These are phyloP conservation scores for Nitzschia inconspicua DNA, from an alignment of 108 stramenopile genomes.

Conservation along the genomic window DNA sequence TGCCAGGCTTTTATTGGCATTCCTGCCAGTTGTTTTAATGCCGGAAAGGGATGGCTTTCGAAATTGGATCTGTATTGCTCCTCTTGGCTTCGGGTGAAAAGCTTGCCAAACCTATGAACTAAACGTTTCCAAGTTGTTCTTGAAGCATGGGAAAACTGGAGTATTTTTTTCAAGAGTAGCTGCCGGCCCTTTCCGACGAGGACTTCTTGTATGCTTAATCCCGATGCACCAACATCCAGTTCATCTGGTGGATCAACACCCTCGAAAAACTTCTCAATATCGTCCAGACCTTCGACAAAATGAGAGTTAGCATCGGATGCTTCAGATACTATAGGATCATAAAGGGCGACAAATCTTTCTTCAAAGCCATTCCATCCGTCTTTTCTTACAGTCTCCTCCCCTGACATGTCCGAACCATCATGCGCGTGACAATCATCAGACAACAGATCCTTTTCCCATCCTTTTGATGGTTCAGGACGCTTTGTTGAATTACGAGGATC, in stretches of 20 bases:
- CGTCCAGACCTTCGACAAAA: constrained; percentile 82
- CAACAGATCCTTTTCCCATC: constrained; percentile 3
- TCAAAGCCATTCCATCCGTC: background rate
- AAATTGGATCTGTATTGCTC: too few relatives aligned
- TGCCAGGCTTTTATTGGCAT: too few relatives aligned
- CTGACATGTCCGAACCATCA: background rate
- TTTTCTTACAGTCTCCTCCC: background rate
- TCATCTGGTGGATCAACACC: constrained; percentile 79
- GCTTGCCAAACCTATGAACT: too few relatives aligned
- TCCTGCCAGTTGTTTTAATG: too few relatives aligned
- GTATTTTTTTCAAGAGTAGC: constrained; percentile 51
- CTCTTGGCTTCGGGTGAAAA: too few relatives aligned
- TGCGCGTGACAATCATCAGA: background rate
- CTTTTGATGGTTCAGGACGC: background rate
- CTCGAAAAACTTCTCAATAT: constrained; percentile 80
- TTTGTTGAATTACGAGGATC: background rate
- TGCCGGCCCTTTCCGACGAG: constrained; percentile 61
- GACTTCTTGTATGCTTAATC: constrained; percentile 79
- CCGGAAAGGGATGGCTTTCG: too few relatives aligned
- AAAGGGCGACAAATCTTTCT: too few relatives aligned
- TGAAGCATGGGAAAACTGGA: too few relatives aligned
- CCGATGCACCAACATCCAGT: constrained; percentile 78
- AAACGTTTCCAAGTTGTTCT: too few relatives aligned
- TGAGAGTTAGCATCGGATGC: constrained; percentile 42
- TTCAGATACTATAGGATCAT: background rate